A percentile compares a stretch with the other conserved stretches of the same genome.
Evolutionary conservation across 2,329 filamentous ascomycete species (phyloP).

Genomic region (Aspergillus sp.): DNA sequence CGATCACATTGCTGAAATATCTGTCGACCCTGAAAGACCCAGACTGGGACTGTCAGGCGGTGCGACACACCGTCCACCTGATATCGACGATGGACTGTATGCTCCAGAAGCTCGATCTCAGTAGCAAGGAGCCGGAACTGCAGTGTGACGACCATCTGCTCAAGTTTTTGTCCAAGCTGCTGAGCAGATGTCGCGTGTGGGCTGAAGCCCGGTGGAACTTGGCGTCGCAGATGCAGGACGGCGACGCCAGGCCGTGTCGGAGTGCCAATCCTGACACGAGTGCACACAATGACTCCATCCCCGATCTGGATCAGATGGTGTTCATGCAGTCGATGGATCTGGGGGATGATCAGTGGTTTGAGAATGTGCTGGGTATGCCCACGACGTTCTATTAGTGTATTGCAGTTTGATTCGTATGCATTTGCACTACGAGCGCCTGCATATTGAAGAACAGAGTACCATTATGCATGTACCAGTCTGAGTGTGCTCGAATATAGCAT

Average conservation of each 20-base stretch:
- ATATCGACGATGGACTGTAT: conserved; percentile 31
- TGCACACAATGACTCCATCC: conserved; percentile 11
- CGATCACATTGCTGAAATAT: conserved; percentile 35
- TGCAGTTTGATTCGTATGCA: too few relatives aligned
- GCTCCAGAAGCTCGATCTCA: conserved; percentile 25
- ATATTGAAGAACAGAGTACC: too few relatives aligned
- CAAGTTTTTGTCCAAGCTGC: conserved; percentile 23
- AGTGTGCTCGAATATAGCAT: too few relatives aligned
- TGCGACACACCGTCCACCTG: conserved; percentile 32
- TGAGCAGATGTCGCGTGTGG: conserved; percentile 22
- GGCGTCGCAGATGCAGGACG: conserved; percentile 8
- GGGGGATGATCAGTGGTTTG: conserved; percentile 26
- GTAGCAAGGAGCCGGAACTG: conserved; percentile 26
- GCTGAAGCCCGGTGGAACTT: conserved; percentile 17
- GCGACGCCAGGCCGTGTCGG: background rate
- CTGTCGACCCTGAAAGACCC: conserved; percentile 38
- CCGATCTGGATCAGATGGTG: conserved; percentile 25
- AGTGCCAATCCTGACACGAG: conserved; percentile 4
- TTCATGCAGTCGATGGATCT: conserved; percentile 32
- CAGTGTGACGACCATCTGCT: conserved; percentile 30
- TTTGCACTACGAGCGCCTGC: too few relatives aligned
- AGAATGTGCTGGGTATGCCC: conserved; percentile 19
- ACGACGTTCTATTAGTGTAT: conserved; percentile 16
- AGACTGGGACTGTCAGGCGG: conserved; percentile 38
- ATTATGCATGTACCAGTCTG: too few relatives aligned